Evolutionary conservation across 768 basidiomycete species (phyloP).

Genomic region (Agrocybe pediades): DNA sequence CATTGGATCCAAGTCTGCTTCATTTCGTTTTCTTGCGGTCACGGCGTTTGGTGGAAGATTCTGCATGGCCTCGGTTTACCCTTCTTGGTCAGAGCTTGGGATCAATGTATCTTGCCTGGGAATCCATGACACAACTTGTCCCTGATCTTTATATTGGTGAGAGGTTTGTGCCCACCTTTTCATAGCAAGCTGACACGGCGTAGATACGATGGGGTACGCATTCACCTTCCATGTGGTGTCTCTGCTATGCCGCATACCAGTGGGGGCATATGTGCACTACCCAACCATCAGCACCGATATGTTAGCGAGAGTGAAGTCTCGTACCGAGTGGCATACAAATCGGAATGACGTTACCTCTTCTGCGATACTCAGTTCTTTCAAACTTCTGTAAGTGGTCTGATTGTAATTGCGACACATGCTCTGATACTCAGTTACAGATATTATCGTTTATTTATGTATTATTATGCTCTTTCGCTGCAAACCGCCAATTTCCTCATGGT

Average conservation of each 20-base stretch:
- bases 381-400: slow-evolving; percentile 52
- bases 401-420: background rate
- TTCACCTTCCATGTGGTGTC: slow-evolving; percentile 86
- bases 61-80: slow-evolving; percentile 88
- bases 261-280: slow-evolving; percentile 94
- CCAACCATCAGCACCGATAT: slow-evolving; percentile 96
- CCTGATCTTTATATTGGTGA: slow-evolving; percentile 93
- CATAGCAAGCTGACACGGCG: slow-evolving; percentile 5
- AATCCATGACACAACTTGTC: slow-evolving; percentile 76
- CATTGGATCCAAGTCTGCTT: slow-evolving; percentile 61
- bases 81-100: slow-evolving; percentile 91
- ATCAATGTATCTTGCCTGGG: slow-evolving; percentile 80
- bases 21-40: slow-evolving; percentile 82
- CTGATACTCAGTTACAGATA: slow-evolving; percentile 53
- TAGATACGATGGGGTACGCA: slow-evolving; percentile 98
- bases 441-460: slow-evolving; percentile 84
- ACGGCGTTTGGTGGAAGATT: slow-evolving; percentile 75
- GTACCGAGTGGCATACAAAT: slow-evolving; percentile 66
- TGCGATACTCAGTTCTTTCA: slow-evolving; percentile 52
- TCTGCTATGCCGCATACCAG: slow-evolving; percentile 61
- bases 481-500: slow-evolving; percentile 83
- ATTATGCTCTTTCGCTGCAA: slow-evolving; percentile 76
- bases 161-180: background rate
- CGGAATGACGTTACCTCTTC: slow-evolving; percentile 56
- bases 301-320: slow-evolving; percentile 74